phyloP scores from a whole-genome alignment of 2,329 filamentous ascomycete species.

The Fusarium albosuccineum region DNA sequence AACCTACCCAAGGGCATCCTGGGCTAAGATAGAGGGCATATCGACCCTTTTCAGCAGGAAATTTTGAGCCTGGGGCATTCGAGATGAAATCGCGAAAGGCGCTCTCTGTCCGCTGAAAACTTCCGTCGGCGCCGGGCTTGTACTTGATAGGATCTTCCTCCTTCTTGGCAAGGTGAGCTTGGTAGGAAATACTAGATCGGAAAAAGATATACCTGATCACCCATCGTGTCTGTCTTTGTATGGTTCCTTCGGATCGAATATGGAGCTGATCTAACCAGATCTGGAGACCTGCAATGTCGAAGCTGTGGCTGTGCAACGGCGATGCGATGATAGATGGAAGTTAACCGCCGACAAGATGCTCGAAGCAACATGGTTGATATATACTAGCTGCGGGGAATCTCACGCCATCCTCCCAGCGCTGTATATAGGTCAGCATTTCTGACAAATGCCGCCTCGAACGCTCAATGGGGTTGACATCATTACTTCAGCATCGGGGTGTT shows the following conservation, averaged over 20 bases:
- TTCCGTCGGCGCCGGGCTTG: constrained; percentile 54
- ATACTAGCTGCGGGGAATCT: background rate
- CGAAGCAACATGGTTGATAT: background rate
- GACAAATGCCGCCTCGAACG: background rate
- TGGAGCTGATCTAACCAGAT: background rate
- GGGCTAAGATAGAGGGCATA: constrained; percentile 73
- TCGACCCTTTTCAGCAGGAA: constrained; percentile 69
- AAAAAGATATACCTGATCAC: background rate
- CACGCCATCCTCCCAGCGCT: background rate
- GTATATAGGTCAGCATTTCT: constrained; percentile 3
- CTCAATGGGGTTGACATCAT: background rate
- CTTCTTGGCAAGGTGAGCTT: background rate
- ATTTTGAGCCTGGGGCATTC: constrained; percentile 61
- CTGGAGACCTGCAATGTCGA: background rate
- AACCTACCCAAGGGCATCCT: constrained; percentile 72
- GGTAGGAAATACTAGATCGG: background rate
- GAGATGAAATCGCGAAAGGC: constrained; percentile 69
- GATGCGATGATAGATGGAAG: background rate
- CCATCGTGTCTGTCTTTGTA: constrained; percentile 4
- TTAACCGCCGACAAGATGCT: background rate
- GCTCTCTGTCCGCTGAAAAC: constrained; percentile 66
- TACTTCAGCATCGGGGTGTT: constrained; percentile 1
- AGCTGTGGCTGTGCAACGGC: background rate
- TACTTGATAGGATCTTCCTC: constrained; percentile 17
- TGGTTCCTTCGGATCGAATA: background rate